Base-by-base conservation (phyloP, 2,329 filamentous ascomycete genomes). In the Trichoderma sp. region DNA sequence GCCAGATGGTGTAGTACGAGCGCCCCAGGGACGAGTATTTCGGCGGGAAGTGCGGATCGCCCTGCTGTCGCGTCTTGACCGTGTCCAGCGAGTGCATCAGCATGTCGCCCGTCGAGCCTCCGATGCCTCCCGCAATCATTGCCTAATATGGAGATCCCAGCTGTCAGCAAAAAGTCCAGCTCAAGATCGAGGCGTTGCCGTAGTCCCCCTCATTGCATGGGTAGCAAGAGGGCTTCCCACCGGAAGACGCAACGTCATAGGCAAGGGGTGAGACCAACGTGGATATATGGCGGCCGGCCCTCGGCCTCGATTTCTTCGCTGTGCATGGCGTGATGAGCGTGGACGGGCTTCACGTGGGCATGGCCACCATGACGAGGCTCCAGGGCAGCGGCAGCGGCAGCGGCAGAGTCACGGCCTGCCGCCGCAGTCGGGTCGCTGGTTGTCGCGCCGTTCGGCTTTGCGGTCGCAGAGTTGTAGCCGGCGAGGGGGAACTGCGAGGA, bases 11-110 rank as follows among this genome's bases (percentile, higher is more conserved):
- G 74, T 90, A 86, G 79, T 98, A 99, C 4, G 94, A 95, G 66
- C 90, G 91, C 45, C 90, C 91, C 77, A 98, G 88, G 17, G 92
- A 94, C 12, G 90, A 90, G 79, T 99, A 99, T 79, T 91, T 96
- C 1, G 95, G 90, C 24, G 95, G 95, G 67, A 97, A 85, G 75
- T 95, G 90, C 51, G 94, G 93, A 74, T 98, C 95, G 73, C 94
- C 95, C 79, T 99, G 95, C 77, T 99, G 96, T 71, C 95, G 87
- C 54, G 95, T 99, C 80, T 99, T 99, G 72, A 99, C 95, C 0
- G 95, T 99, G 78, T 99, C 95, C 74, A 99, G 85, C 52, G 94
- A 98, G 80, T 99, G 95, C 95, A 99, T 99, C 70, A 99, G 82
- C 85, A 99, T 90, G 78, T 99, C 95, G 66, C 96, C 95, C 64